Evolutionary conservation across 1,284 basidiomycete genomes (phyloP).

Genomic region (Cryptococcus maquisensis): DNA sequence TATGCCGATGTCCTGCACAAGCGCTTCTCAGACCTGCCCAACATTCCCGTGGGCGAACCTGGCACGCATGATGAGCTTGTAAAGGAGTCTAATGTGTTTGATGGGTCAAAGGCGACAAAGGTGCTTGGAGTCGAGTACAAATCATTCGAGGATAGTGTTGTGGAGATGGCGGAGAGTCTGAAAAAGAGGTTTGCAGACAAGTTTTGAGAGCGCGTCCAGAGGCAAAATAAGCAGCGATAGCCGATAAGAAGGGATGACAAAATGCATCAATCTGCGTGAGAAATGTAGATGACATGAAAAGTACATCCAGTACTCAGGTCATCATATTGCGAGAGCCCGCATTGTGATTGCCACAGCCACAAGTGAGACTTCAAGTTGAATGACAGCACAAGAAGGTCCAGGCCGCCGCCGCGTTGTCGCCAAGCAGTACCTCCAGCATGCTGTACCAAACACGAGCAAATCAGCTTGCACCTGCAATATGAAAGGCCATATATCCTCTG

Average conservation of each 20-base stretch:
- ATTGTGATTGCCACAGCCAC: too few relatives aligned
- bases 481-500: too few relatives aligned
- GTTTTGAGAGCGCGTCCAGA: too few relatives aligned
- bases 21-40: constrained; percentile 29
- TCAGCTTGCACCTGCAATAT: too few relatives aligned
- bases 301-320: neutral
- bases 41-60: constrained; percentile 35
- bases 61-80: constrained; percentile 21
- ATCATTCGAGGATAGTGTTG: constrained; percentile 24
- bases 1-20: constrained; percentile 27
- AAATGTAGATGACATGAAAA: neutral
- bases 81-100: constrained; percentile 19
- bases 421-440: too few relatives aligned
- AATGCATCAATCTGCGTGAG: neutral
- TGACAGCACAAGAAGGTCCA: too few relatives aligned
- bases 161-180: constrained; percentile 38
- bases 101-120: constrained; percentile 33
- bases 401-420: too few relatives aligned
- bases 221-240: too few relatives aligned
- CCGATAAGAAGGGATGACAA: too few relatives aligned
- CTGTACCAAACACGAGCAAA: too few relatives aligned
- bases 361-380: too few relatives aligned
- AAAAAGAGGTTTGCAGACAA: constrained; percentile 23
- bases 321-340: too few relatives aligned
- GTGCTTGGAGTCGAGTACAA: constrained; percentile 41